A percentile compares a stretch with the other conserved stretches of the same genome.
Evolutionary conservation across 768 basidiomycete genomes (phyloP).

Genomic region (Phanerodontia chrysosporium): DNA sequence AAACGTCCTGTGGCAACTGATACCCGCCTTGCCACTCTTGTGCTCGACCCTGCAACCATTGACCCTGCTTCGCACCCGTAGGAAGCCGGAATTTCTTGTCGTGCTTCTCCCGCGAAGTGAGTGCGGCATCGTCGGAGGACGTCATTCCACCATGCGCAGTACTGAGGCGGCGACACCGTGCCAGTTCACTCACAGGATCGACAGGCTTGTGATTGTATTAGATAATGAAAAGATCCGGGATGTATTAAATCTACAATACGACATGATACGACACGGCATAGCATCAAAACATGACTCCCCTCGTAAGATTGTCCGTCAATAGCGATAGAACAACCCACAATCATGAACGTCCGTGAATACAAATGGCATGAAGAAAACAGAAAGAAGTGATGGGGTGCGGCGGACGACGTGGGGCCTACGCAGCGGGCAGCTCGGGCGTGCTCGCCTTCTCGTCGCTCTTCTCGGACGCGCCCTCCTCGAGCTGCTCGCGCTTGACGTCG

Average conservation of each 20-base stretch:
- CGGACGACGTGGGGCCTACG: neutral
- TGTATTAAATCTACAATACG: neutral
- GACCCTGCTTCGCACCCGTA: too few relatives aligned
- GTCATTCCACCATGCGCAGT: too few relatives aligned
- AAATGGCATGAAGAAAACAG: neutral
- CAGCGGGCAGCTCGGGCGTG: conserved; percentile 3
- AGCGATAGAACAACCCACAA: neutral
- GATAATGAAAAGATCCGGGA: neutral
- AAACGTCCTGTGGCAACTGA: too few relatives aligned
- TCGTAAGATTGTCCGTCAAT: neutral
- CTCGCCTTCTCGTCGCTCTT: conserved; percentile 20
- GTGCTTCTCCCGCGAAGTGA: too few relatives aligned
- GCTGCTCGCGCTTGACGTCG: conserved; percentile 15
- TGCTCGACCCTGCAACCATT: too few relatives aligned
- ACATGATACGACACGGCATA: neutral
- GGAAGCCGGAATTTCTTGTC: too few relatives aligned
- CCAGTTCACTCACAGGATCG: neutral
- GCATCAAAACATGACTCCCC: neutral
- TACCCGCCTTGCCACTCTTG: too few relatives aligned
- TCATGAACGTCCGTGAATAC: neutral
- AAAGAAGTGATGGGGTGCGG: neutral
- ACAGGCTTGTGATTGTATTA: neutral
- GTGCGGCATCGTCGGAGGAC: too few relatives aligned
- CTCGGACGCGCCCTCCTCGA: conserved; percentile 11
- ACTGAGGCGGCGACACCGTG: neutral